Base-by-base conservation (phyloP, 2,329 filamentous ascomycete genomes). In the Calycina marina region DNA sequence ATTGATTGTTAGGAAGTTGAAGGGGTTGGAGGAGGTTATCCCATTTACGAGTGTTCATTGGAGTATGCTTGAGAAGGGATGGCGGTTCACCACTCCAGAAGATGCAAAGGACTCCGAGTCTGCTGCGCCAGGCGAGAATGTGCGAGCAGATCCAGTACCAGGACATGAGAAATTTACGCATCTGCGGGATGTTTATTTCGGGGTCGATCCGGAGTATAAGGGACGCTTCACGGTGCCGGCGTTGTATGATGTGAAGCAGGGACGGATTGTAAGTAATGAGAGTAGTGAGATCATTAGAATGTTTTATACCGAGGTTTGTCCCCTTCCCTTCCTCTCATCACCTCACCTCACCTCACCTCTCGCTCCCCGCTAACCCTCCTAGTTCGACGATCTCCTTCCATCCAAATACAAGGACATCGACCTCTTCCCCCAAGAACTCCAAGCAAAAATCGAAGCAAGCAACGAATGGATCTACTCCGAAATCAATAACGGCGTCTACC, bases 21-120 rank as follows among this genome's bases (percentile, higher is more conserved):
- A 96, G 62, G 90, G 88, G 0, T 67, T 98, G 1, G 81, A 96
- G 47, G 77, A 92, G 35, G 68, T 90, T 43, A 76, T 98, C 44
- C 66, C 68, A 13, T 52, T 36, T 26, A 52, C 50, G 0, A 40
- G 40, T 13, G 51, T 53, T 9, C 51, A 53, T 28, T 53, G 50
- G 88, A 77, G 93, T 48, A 73, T 96, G 61, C 66, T 56, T 16
- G 53, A 73, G 28, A 61, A 64, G 18, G 72, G 77, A 32, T 82
- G 77, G 77, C 67, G 72, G 14, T 82, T 82, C 46, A 68, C 63
- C 4, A 69, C 65, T 1, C 12, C 60, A 0, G 66, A 69, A 12
- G 76, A 79, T 40, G 58, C 52, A 15, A 61, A 71, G 41, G 20
- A 22, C n/a, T n/a, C n/a, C n/a, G n/a, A n/a, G n/a, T n/a, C n/a